Base-by-base conservation (phyloP, 352 stramenopile genomes). In the Phytophthora pseudosyringae region DNA sequence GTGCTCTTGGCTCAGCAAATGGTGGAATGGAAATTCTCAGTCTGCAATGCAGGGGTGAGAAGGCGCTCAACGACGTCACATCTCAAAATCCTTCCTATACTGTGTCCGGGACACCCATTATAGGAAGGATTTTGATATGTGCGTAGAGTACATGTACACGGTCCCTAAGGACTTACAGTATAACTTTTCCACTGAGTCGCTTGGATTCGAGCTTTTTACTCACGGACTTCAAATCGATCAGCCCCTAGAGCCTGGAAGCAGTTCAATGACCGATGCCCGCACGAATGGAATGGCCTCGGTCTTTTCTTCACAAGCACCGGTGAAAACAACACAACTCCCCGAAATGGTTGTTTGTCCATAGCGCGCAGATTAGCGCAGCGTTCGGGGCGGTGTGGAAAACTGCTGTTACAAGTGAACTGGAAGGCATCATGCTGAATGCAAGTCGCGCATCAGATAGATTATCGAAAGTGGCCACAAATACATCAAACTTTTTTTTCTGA, bases 1-100 rank as follows among this genome's bases (percentile, higher is more conserved):
- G n/a, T 40, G 45, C 21, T 16, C 9, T 38, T 55, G 49, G 35
- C 39, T 56, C 35, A 44, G 52, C 28, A 54, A 69, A 53, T 69
- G 65, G 29, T 35, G 5, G 47, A 69, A 65, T 73, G 52, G 65
- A 47, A 7, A 5, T 29, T 16, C n/a, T 38, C 45, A 40, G 13
- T 38, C 44, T 52, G 31, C 44, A 26, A 7, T 18, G 21, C 11
- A 33, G 13, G 10, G 26, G 21, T 18, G 44, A 35, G 45, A 15
- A 38, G 21, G 21, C 39, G 44, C 15, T 51, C 29, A 15, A 44
- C 21, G 21, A 21, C 21, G 21, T 21, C 21, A 21, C 21, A 21
- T 21, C 21, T 21, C 21, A 21, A 21, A 21, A 21, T 21, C 21
- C 1, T 21, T 21, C 21, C 21, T 21, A 21, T 21, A 21, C 1